Evolutionary conservation across 2,329 filamentous ascomycete genomes (phyloP).

Genomic region (Aureobasidium vineae): DNA sequence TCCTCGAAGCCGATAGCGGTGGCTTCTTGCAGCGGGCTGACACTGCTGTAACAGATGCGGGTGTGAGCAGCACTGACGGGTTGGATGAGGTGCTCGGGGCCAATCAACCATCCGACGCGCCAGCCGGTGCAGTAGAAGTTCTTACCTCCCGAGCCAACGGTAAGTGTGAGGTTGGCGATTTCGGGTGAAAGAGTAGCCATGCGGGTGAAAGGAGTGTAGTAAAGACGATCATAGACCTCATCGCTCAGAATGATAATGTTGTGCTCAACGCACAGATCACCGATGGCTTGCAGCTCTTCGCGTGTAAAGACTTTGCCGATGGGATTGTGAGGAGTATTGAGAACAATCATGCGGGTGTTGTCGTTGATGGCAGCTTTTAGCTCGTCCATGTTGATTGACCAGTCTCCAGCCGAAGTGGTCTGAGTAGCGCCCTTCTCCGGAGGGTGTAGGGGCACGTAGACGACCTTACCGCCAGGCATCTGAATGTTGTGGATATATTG

Average conservation of each 20-base stretch:
- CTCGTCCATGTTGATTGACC: conserved; percentile 81
- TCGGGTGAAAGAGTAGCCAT: conserved; percentile 89
- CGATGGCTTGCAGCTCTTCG: conserved; percentile 79
- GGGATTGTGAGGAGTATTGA: conserved; percentile 89
- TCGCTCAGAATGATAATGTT: conserved; percentile 74
- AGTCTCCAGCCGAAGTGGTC: conserved; percentile 83
- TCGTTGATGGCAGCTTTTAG: conserved; percentile 78
- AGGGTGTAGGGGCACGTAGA: conserved; percentile 93
- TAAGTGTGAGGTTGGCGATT: conserved; percentile 81
- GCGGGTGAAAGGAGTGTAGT: conserved; percentile 92
- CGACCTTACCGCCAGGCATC: conserved; percentile 93
- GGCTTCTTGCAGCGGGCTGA: conserved; percentile 91
- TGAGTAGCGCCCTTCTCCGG: conserved; percentile 73
- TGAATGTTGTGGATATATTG: conserved; percentile 99
- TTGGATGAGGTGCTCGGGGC: conserved; percentile 81
- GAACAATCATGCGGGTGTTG: conserved; percentile 93
- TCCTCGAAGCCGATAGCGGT: conserved; percentile 91
- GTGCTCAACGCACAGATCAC: conserved; percentile 84
- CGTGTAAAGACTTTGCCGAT: conserved; percentile 92
- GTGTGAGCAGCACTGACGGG: conserved; percentile 92
- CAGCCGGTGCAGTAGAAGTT: conserved; percentile 98
- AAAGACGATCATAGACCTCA: conserved; percentile 84
- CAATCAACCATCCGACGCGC: conserved; percentile 94
- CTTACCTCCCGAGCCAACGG: conserved; percentile 94
- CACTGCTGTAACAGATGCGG: conserved; percentile 91